These are phyloP conservation scores for Colletotrichum sp. DNA, from an alignment of 2,329 filamentous ascomycete genomes.

Conservation along the genomic window DNA sequence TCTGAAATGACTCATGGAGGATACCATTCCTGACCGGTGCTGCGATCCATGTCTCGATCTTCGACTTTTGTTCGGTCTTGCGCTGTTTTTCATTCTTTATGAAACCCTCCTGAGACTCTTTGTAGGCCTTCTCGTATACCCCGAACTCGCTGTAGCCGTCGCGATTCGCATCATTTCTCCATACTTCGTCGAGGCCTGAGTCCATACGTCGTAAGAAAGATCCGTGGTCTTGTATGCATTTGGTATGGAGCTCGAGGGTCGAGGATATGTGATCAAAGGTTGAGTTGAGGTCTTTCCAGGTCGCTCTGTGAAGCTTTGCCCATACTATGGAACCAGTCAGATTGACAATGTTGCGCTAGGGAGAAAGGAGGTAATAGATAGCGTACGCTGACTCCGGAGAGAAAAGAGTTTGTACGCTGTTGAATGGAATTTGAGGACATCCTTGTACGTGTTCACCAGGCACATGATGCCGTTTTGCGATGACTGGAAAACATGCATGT, in stretches of 20 bases:
- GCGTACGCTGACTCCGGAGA: neutral
- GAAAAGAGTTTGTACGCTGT: slow-evolving; percentile 8
- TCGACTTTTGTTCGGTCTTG: neutral
- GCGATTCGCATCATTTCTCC: too few species aligned
- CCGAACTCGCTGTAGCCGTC: neutral
- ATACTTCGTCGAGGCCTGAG: neutral
- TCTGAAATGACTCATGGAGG: neutral
- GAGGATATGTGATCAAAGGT: neutral
- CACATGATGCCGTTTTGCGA: neutral
- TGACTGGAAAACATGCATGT: neutral
- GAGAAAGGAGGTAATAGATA: neutral
- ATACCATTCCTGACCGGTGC: neutral
- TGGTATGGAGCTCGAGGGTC: neutral
- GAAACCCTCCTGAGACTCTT: neutral
- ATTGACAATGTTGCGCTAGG: neutral
- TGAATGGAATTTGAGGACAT: slow-evolving; percentile 4
- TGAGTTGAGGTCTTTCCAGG: slow-evolving; percentile 4
- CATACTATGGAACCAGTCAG: neutral
- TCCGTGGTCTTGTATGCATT: neutral
- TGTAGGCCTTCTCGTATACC: neutral
- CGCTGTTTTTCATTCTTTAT: neutral
- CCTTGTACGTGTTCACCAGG: slow-evolving; percentile 9
- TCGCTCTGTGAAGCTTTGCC: slow-evolving; percentile 2
- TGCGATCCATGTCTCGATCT: slow-evolving; percentile 1
- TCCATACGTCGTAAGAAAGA: neutral